Conservation (phyloP, 2,329 filamentous ascomycete species). For the Grosmannia clavigera region DNA sequence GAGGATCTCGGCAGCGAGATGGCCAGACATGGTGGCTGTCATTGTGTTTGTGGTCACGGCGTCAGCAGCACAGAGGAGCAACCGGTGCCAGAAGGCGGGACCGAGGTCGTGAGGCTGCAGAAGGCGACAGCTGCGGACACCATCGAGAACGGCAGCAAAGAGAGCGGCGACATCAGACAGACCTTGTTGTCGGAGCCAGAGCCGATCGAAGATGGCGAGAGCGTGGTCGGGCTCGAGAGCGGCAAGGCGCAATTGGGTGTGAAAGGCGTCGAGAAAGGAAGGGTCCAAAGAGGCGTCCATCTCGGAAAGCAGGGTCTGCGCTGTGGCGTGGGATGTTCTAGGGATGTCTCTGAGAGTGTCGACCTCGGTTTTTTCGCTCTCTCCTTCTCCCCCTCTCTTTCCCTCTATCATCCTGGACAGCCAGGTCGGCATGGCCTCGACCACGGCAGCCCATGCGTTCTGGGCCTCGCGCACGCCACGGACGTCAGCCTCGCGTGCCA, state of each 20-base stretch:
- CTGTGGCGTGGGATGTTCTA: not conserved
- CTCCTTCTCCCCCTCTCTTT: too few species aligned
- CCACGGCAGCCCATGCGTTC: not conserved
- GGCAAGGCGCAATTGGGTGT: constrained; percentile 8
- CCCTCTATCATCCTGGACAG: not conserved
- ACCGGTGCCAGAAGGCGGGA: constrained; percentile 6
- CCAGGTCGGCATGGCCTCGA: constrained; percentile 5
- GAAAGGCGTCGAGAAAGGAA: constrained; percentile 6
- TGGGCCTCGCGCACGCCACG: not conserved
- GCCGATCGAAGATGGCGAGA: not conserved
- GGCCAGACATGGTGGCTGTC: not conserved
- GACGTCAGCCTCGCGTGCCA: not conserved
- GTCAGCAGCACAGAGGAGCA: not conserved
- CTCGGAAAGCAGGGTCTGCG: constrained; percentile 4
- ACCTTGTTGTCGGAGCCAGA: not conserved
- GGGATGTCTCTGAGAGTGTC: not conserved
- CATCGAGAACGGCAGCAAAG: constrained; percentile 1
- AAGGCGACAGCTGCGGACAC: constrained; percentile 6
- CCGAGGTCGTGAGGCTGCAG: constrained; percentile 6
- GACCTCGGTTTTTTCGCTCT: not conserved
- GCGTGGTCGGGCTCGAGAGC: constrained; percentile 8
- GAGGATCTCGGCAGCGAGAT: not conserved
- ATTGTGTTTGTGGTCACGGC: not conserved
- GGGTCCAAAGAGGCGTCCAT: constrained; percentile 3
- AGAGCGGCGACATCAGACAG: not conserved